phyloP scores from a whole-genome alignment of 169 alveolate species.

The Plasmodium reichenowi region DNA sequence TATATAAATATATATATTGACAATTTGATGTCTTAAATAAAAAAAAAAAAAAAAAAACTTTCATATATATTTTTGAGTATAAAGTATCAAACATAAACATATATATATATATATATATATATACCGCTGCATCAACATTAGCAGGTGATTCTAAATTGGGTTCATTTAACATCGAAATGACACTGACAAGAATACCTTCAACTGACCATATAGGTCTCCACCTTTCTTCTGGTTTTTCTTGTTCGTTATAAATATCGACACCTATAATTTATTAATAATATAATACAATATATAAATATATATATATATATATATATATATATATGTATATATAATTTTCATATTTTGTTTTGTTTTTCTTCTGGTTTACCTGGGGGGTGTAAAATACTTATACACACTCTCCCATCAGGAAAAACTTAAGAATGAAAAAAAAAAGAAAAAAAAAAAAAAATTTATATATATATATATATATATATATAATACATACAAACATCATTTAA shows the following conservation, averaged over 20 bases:
- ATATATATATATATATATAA: conserved; percentile 35
- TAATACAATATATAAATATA: not conserved
- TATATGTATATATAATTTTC: not conserved
- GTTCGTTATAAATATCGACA: conserved; percentile 94
- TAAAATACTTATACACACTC: conserved; percentile 97
- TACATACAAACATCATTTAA: not conserved
- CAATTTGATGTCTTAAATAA: not conserved
- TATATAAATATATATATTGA: not conserved
- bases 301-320: too few relatives aligned
- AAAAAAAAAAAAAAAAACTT: conserved; percentile 9
- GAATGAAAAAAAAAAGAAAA: too few relatives aligned
- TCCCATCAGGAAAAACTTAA: conserved; percentile 92
- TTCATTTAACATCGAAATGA: conserved; percentile 96
- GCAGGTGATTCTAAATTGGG: conserved; percentile 98
- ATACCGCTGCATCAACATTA: conserved; percentile 95
- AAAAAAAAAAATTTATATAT: conserved; percentile 8
- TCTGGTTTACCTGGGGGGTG: conserved; percentile 95
- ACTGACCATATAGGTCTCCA: conserved; percentile 99
- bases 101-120: conserved; percentile 1
- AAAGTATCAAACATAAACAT: not conserved
- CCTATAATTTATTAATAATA: conserved; percentile 18
- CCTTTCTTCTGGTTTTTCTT: conserved; percentile 97
- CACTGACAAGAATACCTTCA: conserved; percentile 95
- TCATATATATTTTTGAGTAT: not conserved
- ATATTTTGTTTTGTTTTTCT: conserved; percentile 2